Evolutionary conservation across 345 rosid genomes (phyloP), one percentile per base, ranked within the genome.

Genomic region (Iberis pinnata): DNA sequence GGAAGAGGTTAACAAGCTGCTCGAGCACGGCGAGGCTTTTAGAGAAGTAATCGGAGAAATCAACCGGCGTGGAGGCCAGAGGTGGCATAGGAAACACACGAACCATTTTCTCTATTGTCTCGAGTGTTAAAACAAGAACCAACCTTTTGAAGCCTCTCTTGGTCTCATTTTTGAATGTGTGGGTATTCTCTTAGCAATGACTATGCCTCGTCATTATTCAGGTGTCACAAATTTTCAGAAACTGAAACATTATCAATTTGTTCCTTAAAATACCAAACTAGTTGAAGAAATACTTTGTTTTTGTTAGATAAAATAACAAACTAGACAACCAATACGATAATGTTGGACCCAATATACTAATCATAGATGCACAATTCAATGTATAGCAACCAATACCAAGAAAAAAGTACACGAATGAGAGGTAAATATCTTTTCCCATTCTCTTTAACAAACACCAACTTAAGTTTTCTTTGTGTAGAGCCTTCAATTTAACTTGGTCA

Each of bases 121-220:
- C 99, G 42, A 93, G 75, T 25, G 96, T 82, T 43, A 84, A n/a
- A 84, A 69, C 78, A 88, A 0, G 96, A 80, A 58, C 87, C 92
- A 22, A 72, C 84, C 67, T 88, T 97, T 56, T 93, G 99, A 50
- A 93, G 76, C 76, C 97, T 89, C 75, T 93, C 99, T n/a, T 31
- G 96, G 97, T 43, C 99, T 92, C 94, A 81, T 93, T 68, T 88
- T 84, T 6, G 96, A 97, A 49, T 88, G 82, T 4, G 92, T 93
- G 76, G n/a, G n/a, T 93, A 97, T 67, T 93, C 99, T 75, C 86
- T 86, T 57, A 75, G 89, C 75, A 88, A 74, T 32, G 87, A 78
- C 42, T 78, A 71, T 29, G 89, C 94, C 71, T 84, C 87, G 20
- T 79, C 95, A 10, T 88, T 73, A 59, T 55, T 85, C 94, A 67